These are phyloP conservation scores for Teunomyces lycoperdinae DNA, from an alignment of 805 yeast genomes.

Conservation along the genomic window DNA sequence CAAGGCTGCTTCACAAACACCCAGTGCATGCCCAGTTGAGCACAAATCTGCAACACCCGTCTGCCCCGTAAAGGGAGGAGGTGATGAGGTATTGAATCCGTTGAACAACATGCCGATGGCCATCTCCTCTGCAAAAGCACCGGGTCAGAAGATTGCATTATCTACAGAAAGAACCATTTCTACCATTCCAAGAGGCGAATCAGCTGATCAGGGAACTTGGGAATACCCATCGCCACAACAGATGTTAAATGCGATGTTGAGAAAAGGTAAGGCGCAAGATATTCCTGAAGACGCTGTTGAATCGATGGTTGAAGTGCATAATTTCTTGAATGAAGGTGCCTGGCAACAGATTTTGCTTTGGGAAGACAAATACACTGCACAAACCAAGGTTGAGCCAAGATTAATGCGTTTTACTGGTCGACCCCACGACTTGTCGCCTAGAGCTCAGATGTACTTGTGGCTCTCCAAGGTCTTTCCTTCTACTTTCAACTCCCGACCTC, in stretches of 20 bases:
- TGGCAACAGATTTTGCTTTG: constrained; percentile 93
- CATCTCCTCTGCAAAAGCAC: constrained; percentile 62
- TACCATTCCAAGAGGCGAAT: constrained; percentile 80
- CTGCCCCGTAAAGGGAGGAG: constrained; percentile 36
- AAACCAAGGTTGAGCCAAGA: constrained; percentile 64
- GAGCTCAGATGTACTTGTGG: constrained; percentile 67
- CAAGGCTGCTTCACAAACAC: constrained; percentile 12
- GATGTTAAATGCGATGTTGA: constrained; percentile 96
- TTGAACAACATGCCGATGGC: constrained; percentile 84
- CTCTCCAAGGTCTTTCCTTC: constrained; percentile 72
- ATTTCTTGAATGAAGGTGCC: constrained; percentile 94
- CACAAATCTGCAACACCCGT: constrained; percentile 24
- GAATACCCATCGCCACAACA: constrained; percentile 99
- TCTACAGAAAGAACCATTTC: constrained; percentile 85
- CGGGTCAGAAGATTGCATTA: constrained; percentile 75
- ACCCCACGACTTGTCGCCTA: constrained; percentile 83
- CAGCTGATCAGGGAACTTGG: constrained; percentile 74
- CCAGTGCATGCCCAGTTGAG: constrained; percentile 31
- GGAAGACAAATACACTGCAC: constrained; percentile 71
- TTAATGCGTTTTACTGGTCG: constrained; percentile 85
- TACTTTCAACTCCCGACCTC: constrained; percentile 72
- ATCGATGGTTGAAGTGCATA: constrained; percentile 95
- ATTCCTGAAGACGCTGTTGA: constrained; percentile 95
- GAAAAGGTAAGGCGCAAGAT: constrained; percentile 86
- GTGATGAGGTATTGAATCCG: constrained; percentile 58